Conservation (phyloP, 2,329 filamentous ascomycete species). For the Incumbomyces delicatus region DNA sequence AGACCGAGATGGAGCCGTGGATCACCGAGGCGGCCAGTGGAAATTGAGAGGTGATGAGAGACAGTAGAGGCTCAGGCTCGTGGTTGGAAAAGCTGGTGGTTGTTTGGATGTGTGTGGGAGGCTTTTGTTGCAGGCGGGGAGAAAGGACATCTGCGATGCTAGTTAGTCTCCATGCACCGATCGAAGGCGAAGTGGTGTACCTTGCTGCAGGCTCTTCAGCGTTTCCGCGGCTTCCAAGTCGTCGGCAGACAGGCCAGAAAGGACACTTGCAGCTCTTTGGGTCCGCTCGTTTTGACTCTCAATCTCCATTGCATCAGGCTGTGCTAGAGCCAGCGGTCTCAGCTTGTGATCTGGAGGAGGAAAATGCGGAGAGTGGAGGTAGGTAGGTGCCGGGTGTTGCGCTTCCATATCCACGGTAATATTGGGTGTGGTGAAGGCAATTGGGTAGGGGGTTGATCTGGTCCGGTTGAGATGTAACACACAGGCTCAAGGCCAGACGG, state of each 20-base stretch:
- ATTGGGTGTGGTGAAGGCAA: too few relatives aligned
- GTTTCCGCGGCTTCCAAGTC: constrained; percentile 59
- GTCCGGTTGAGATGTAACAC: too few relatives aligned
- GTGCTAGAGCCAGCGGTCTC: constrained; percentile 13
- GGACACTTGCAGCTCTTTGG: constrained; percentile 35
- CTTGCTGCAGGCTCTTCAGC: constrained; percentile 62
- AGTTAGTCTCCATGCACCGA: constrained; percentile 8
- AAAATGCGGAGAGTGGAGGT: constrained; percentile 9
- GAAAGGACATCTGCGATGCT: constrained; percentile 18
- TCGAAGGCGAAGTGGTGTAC: constrained; percentile 33
- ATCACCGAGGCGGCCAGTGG: constrained; percentile 78
- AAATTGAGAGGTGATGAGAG: constrained; percentile 78
- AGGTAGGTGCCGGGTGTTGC: background rate
- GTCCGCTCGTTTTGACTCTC: constrained; percentile 32
- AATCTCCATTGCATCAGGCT: constrained; percentile 27
- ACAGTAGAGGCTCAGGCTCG: constrained; percentile 69
- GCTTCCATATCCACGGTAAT: background rate
- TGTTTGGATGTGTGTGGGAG: constrained; percentile 36
- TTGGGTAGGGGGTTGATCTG: too few relatives aligned
- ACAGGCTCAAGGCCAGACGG: too few relatives aligned
- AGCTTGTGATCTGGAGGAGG: constrained; percentile 15
- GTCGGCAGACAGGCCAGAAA: constrained; percentile 34
- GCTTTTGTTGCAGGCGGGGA: constrained; percentile 46
- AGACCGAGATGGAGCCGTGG: constrained; percentile 73
- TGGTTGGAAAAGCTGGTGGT: constrained; percentile 30